A percentile compares a stretch with the other conserved stretches of the same genome.
Evolutionary conservation across 495 filamentous ascomycete genomes (phyloP).

Genomic region (Trichocladium antarcticum): DNA sequence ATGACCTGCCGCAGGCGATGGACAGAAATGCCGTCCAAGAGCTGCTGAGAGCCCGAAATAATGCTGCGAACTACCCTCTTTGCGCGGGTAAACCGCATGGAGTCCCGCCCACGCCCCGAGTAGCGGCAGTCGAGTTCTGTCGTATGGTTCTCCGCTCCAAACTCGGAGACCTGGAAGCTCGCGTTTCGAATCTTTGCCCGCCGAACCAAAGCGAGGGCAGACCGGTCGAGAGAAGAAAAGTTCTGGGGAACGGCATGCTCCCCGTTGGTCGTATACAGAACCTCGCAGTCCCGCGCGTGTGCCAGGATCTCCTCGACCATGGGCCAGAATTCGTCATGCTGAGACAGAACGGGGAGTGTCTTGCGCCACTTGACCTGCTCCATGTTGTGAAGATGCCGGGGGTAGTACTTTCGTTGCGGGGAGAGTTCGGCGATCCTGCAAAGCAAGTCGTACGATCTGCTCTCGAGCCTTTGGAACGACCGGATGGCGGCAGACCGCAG

Average conservation of each 20-base stretch:
- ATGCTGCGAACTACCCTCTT: neutral
- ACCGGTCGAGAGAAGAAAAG: neutral
- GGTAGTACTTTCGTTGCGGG: slow-evolving; percentile 33
- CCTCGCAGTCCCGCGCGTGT: slow-evolving; percentile 3
- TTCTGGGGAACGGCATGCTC: neutral
- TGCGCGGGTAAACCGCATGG: neutral
- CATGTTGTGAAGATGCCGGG: slow-evolving; percentile 17
- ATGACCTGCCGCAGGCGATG: neutral
- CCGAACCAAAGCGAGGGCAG: slow-evolving; percentile 16
- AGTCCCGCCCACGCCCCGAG: neutral
- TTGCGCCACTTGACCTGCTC: slow-evolving; percentile 18
- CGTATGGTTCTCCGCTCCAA: slow-evolving; percentile 43
- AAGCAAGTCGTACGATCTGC: slow-evolving; percentile 32
- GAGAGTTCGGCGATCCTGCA: slow-evolving; percentile 40
- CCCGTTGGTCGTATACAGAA: neutral
- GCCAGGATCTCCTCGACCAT: neutral
- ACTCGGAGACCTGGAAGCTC: slow-evolving; percentile 37
- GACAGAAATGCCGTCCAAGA: neutral
- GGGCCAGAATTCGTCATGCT: slow-evolving; percentile 40
- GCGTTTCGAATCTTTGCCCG: slow-evolving; percentile 40
- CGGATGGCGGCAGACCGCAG: slow-evolving; percentile 39
- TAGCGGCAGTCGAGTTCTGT: neutral
- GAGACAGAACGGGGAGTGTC: slow-evolving; percentile 35
- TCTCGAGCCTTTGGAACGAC: slow-evolving; percentile 39
- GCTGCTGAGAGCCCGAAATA: neutral